Conservation (phyloP, 2,329 filamentous ascomycete genomes). For the Diplodia mutila region DNA sequence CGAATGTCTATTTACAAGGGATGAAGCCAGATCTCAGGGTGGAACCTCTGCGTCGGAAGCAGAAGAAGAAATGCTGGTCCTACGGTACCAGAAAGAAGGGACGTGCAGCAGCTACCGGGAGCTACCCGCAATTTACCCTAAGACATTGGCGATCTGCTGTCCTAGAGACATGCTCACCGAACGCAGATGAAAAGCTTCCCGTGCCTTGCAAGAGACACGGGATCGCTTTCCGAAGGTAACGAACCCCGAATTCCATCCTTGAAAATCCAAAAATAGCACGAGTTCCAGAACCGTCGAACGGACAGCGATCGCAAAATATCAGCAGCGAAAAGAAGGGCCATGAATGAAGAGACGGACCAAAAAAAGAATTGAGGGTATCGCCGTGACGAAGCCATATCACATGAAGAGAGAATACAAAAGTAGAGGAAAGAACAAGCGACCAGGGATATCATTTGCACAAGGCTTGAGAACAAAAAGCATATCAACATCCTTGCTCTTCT, state of each 20-base stretch:
- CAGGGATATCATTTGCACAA: slow-evolving; percentile 22
- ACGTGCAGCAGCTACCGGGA: background rate
- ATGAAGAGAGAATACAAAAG: slow-evolving; percentile 20
- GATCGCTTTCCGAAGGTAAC: too few relatives aligned
- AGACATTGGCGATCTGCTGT: background rate
- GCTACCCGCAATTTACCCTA: background rate
- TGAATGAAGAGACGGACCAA: background rate
- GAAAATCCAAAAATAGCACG: background rate
- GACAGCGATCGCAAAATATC: background rate
- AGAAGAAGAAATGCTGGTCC: too few relatives aligned
- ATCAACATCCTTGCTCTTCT: slow-evolving; percentile 34
- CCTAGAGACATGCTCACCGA: background rate
- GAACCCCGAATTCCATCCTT: background rate
- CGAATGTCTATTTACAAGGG: background rate
- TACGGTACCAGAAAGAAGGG: background rate
- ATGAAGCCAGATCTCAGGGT: background rate
- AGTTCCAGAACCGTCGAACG: background rate
- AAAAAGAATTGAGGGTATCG: background rate
- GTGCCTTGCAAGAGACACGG: too few relatives aligned
- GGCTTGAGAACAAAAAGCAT: slow-evolving; percentile 29
- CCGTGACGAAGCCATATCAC: slow-evolving; percentile 12
- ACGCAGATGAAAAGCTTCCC: background rate
- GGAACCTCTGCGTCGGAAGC: background rate
- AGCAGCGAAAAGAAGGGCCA: background rate
- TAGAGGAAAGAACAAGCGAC: slow-evolving; percentile 21